Percentiles rank a stretch among this genome's conserved stretches.
Evolutionary conservation across 2,329 filamentous ascomycete genomes (phyloP).

Genomic region (Cercospora beticola): DNA sequence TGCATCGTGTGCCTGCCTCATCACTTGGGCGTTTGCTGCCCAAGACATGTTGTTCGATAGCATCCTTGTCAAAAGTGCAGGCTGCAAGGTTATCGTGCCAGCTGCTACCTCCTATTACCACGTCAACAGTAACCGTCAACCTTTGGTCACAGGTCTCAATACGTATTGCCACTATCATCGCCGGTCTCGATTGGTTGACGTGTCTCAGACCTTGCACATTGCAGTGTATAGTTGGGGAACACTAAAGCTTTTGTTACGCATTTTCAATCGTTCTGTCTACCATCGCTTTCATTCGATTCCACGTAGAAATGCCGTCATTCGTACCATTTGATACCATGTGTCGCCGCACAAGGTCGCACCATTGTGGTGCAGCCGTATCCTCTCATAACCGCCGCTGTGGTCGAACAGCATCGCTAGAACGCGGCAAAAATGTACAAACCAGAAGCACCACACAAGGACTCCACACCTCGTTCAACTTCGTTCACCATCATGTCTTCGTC

Average conservation of each 20-base stretch:
- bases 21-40: neutral
- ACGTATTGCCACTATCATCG: neutral
- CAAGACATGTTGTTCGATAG: neutral
- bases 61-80: neutral
- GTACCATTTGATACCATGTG: neutral
- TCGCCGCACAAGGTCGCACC: neutral
- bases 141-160: neutral
- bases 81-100: neutral
- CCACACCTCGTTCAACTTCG: neutral
- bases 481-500: slow-evolving; percentile 10
- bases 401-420: neutral
- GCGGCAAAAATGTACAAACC: neutral
- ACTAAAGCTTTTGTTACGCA: neutral
- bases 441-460: neutral
- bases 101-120: neutral
- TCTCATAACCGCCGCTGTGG: neutral
- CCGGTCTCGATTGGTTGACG: neutral
- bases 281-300: neutral
- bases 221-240: neutral
- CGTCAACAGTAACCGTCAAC: neutral
- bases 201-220: neutral
- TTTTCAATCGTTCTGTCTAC: neutral
- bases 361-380: neutral
- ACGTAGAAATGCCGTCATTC: neutral
- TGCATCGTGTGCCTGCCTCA: neutral